Evolutionary conservation across 805 yeast species (phyloP), one percentile per base, ranked within the genome.

Genomic region (Hanseniaspora vineae): DNA sequence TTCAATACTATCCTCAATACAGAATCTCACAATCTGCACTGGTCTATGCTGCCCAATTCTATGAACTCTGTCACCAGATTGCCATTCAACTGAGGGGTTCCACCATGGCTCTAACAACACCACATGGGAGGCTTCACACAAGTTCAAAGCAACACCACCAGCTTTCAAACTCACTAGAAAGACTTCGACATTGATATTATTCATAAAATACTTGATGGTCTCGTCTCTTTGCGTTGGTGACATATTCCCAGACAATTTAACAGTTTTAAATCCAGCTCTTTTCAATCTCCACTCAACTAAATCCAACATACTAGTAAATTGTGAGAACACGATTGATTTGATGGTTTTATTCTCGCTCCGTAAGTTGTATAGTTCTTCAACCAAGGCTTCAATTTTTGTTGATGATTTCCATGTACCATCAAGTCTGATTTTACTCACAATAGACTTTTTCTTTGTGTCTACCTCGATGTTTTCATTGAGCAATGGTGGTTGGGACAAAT

Each of bases 31-130:
- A 54, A 92, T 87, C 52, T 86, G 76, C 10, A 92, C 96, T 0
- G 99, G 98, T 54, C 99, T 68, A 56, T 76, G 84, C 63, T 92
- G 99, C 6, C 97, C 97, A 52, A 92, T 92, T 66, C 99, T 78
- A 66, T 92, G 97, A 19, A 92, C 97, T 67, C 99, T 79, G 65
- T 92, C 99, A 65, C 95, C 96, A 45, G 94, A 82, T 64, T 92
- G 99, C 88, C 97, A 92, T 63, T 92, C 98, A 8, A 90, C 92
- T 55, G 95, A 84, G 1, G 97, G 97, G 61, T 92, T 94, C 97
- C 98, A 92, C 98, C 98, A 92, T 35, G 97, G 97, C 58, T 92
- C 99, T 71, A 92, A 71, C 42, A 92, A 73, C 55, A 92, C 92
- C 44, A 92, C 97, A 58, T 90, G 97, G 2, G 94, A 88, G 0